Percentiles rank a stretch among this genome's conserved stretches.
These are phyloP conservation scores for Zygosaccharomyces pseudobailii DNA, from an alignment of 1,139 yeast species.

Conservation along the genomic window DNA sequence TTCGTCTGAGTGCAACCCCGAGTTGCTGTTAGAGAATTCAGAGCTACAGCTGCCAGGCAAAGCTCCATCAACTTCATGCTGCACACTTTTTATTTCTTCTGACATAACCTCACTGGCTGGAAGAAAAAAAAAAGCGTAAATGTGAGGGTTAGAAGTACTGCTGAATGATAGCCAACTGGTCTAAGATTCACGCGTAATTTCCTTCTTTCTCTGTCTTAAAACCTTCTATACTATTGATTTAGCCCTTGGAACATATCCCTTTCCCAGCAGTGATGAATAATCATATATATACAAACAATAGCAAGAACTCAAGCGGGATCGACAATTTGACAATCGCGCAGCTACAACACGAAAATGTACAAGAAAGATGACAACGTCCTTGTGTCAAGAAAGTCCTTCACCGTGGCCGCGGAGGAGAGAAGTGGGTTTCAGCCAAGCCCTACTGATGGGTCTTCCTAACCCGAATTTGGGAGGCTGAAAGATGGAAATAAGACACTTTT, in stretches of 20 bases:
- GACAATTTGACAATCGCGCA: not conserved
- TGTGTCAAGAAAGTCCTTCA: not conserved
- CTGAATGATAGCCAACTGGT: too few relatives aligned
- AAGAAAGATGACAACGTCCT: not conserved
- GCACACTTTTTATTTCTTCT: not conserved
- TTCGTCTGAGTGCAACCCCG: not conserved
- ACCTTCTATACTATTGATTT: too few relatives aligned
- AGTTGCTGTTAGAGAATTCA: not conserved
- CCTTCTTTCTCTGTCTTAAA: too few relatives aligned
- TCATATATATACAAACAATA: not conserved
- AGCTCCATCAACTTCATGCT: not conserved
- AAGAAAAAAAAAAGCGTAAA: not conserved
- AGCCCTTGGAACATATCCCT: too few relatives aligned
- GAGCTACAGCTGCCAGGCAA: slow-evolving; percentile 3
- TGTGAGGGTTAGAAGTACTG: too few relatives aligned
- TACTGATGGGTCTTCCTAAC: not conserved
- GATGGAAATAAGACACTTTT: not conserved
- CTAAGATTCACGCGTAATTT: too few relatives aligned
- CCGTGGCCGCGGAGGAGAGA: not conserved
- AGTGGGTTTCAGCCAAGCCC: not conserved
- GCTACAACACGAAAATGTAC: not conserved
- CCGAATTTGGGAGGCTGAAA: not conserved
- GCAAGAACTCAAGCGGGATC: not conserved
- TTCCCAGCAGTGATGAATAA: not conserved
- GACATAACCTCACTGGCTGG: not conserved